These are phyloP conservation scores for Aspergillus cavernicola DNA, from an alignment of 495 filamentous ascomycete genomes.

Conservation along the genomic window DNA sequence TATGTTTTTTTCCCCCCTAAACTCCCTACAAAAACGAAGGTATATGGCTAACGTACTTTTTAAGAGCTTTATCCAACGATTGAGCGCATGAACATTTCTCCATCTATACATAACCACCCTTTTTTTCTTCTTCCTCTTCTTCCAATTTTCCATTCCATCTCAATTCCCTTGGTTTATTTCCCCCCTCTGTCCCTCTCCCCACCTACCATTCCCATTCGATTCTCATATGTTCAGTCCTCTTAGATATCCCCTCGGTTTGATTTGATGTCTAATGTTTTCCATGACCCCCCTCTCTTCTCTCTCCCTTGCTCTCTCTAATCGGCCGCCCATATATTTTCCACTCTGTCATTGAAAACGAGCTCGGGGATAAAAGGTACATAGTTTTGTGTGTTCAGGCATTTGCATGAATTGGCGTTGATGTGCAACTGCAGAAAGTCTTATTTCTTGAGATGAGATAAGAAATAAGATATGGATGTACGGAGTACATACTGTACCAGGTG, in stretches of 20 bases:
- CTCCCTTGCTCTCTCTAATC: not conserved
- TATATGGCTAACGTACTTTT: not conserved
- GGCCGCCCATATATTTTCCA: not conserved
- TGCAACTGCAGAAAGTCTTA: not conserved
- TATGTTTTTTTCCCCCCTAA: conserved; percentile 22
- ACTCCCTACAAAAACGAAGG: not conserved
- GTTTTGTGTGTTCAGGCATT: conserved; percentile 12
- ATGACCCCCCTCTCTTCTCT: conserved; percentile 10
- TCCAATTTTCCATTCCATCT: conserved; percentile 4
- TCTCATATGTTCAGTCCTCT: conserved; percentile 24
- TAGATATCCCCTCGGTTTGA: conserved; percentile 44
- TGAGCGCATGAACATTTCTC: conserved; percentile 36
- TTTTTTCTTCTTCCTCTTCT: conserved; percentile 1
- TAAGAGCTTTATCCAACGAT: conserved; percentile 47
- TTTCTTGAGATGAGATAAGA: not conserved
- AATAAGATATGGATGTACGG: not conserved
- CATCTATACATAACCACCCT: conserved; percentile 12
- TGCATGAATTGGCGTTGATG: conserved; percentile 16
- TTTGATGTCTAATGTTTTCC: conserved; percentile 27
- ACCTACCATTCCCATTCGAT: conserved; percentile 15
- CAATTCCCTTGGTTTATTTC: conserved; percentile 16
- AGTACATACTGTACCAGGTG: no score
- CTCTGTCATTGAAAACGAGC: conserved; percentile 4
- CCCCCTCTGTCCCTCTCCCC: no score
- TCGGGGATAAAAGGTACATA: conserved; percentile 17